Evolutionary conservation across 225 moss, liverwort and hornwort genomes (phyloP).

Genomic region (Marchantia polymorpha): DNA sequence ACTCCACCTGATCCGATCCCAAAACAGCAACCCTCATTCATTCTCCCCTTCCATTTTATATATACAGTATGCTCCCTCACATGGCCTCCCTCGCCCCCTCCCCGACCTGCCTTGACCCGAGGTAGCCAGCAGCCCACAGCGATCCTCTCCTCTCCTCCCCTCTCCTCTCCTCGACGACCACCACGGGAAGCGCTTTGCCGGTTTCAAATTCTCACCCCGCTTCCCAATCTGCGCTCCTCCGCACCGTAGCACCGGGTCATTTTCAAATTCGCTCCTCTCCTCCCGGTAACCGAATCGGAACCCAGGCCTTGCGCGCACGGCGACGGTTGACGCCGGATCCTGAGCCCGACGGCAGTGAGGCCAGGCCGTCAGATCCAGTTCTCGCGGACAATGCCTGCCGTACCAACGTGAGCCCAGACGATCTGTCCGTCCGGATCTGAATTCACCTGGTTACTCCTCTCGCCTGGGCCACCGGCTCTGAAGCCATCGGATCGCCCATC

Average conservation of each 20-base stretch:
- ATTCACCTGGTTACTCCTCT: background rate
- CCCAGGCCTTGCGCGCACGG: background rate
- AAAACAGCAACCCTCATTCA: slow-evolving; percentile 9
- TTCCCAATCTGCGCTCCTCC: background rate
- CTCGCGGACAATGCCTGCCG: background rate
- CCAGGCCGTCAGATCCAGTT: slow-evolving; percentile 4
- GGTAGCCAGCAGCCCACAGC: too few relatives aligned
- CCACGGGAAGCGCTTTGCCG: background rate
- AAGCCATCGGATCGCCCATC: background rate
- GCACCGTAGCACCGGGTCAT: background rate
- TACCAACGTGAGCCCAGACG: background rate
- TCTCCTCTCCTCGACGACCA: background rate
- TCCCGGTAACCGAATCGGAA: background rate
- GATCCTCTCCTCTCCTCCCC: background rate
- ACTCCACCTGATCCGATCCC: slow-evolving; percentile 18
- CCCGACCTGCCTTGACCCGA: too few relatives aligned
- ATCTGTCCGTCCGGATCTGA: background rate
- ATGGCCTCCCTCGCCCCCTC: slow-evolving; percentile 5
- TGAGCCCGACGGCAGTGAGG: background rate
- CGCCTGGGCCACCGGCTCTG: background rate
- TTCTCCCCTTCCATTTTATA: slow-evolving; percentile 3
- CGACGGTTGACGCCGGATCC: background rate
- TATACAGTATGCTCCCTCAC: slow-evolving; percentile 3
- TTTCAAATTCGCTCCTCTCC: background rate
- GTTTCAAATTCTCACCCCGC: background rate